phyloP scores from a whole-genome alignment of 1,284 basidiomycete species.

The Xerocomus minutiporus region DNA sequence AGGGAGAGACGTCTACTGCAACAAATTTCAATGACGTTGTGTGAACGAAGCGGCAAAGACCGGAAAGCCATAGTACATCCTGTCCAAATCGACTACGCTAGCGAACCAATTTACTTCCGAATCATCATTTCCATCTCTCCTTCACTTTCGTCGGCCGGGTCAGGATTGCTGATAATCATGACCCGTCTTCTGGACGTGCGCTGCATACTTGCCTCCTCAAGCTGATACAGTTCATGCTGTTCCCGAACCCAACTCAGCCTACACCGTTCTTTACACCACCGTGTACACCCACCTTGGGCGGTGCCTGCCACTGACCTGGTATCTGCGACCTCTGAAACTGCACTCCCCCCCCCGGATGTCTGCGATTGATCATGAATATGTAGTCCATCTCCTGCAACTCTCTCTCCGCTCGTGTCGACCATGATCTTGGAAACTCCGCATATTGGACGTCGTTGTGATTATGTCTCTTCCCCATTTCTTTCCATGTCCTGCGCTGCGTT shows the following conservation, averaged over 20 bases:
- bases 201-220: slow-evolving; percentile 14
- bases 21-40: slow-evolving; percentile 32
- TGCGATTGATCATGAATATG: slow-evolving; percentile 16
- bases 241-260: slow-evolving; percentile 9
- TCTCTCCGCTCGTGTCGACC: slow-evolving; percentile 27
- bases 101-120: slow-evolving; percentile 1
- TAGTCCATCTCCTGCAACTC: slow-evolving; percentile 27
- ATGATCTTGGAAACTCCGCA: slow-evolving; percentile 24
- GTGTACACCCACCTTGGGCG: slow-evolving; percentile 17
- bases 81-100: no score
- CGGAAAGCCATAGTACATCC: slow-evolving; percentile 14
- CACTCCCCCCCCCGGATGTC: slow-evolving; percentile 5
- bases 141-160: slow-evolving; percentile 28
- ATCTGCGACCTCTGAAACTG: slow-evolving; percentile 8
- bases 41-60: slow-evolving; percentile 32
- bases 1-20: background rate
- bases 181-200: slow-evolving; percentile 23
- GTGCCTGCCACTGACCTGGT: slow-evolving; percentile 10
- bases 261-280: background rate
- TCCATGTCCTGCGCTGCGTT: slow-evolving; percentile 20
- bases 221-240: slow-evolving; percentile 15
- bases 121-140: slow-evolving; percentile 21
- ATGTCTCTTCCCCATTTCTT: slow-evolving; percentile 8
- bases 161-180: slow-evolving; percentile 30
- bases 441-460: slow-evolving; percentile 15